Percentiles rank a stretch among this genome's conserved stretches.
Conservation (phyloP, 179 eudicot species). For the Vitellaria paradoxa region DNA sequence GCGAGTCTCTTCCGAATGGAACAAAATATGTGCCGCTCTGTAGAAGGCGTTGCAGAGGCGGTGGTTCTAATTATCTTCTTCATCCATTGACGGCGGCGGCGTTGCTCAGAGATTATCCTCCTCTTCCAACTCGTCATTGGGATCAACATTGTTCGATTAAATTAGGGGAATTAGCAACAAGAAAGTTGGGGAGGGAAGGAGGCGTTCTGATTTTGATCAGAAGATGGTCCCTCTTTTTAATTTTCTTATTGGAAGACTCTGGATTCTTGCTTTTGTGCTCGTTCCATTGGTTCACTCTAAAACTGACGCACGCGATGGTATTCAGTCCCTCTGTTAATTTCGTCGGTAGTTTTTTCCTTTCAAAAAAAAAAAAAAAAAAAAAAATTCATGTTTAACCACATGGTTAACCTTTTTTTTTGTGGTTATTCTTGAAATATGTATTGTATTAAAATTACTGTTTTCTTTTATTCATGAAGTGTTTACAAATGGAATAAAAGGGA, state of each 20-base stretch:
- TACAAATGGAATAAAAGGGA: no score
- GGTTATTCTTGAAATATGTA: no score
- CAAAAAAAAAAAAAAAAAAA: no score
- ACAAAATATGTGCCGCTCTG: not conserved
- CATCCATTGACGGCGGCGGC: not conserved
- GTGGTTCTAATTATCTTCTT: not conserved
- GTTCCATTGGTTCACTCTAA: slow-evolving; percentile 39
- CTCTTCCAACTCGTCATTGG: not conserved
- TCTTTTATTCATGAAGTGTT: no score
- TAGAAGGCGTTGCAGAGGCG: slow-evolving; percentile 10
- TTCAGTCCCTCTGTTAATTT: not conserved
- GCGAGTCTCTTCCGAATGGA: not conserved
- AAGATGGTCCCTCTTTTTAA: slow-evolving; percentile 33
- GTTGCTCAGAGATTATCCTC: slow-evolving; percentile 7
- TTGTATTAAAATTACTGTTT: no score
- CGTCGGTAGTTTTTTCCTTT: no score
- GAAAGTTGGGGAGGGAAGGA: not conserved
- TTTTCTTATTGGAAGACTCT: slow-evolving; percentile 19
- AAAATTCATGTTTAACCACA: no score
- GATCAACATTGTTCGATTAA: not conserved
- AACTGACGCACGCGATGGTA: slow-evolving; percentile 51
- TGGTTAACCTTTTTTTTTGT: no score
- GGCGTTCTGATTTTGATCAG: slow-evolving; percentile 3
- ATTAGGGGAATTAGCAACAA: no score
- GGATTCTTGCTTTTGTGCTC: slow-evolving; percentile 25